These are phyloP conservation scores for Acacia melanoxylon DNA, from an alignment of 306 rosid species.

Conservation along the genomic window DNA sequence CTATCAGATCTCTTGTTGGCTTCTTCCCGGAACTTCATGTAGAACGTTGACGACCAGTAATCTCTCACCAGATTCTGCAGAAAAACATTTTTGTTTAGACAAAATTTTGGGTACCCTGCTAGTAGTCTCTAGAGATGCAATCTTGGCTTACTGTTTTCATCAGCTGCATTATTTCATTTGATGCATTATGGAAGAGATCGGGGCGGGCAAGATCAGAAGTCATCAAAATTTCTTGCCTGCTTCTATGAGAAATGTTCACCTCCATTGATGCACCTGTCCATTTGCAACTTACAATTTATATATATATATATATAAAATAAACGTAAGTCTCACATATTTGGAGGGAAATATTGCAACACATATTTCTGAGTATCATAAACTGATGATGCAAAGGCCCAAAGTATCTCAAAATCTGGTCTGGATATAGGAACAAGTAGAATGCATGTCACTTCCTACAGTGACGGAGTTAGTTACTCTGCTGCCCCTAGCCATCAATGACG, in stretches of 20 bases:
- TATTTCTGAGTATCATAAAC: background rate
- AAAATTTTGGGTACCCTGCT: background rate
- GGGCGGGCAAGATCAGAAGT: conserved; percentile 69
- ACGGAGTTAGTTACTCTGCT: background rate
- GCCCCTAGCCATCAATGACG: background rate
- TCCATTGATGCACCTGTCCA: conserved; percentile 79
- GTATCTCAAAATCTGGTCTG: background rate
- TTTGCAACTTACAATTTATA: background rate
- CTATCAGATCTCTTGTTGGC: conserved; percentile 53
- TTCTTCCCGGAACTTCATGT: conserved; percentile 79
- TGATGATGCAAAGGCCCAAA: background rate
- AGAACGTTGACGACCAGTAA: conserved; percentile 93
- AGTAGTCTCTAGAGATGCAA: background rate
- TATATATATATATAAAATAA: background rate
- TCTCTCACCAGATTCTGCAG: conserved; percentile 76
- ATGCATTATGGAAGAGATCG: conserved; percentile 68
- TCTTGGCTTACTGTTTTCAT: conserved; percentile 63
- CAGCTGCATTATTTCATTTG: conserved; percentile 72
- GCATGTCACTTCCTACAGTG: background rate
- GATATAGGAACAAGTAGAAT: background rate
- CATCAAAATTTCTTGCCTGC: conserved; percentile 78
- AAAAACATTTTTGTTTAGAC: conserved; percentile 21
- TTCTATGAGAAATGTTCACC: conserved; percentile 87
- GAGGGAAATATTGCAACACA: conserved; percentile 7
- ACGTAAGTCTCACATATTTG: background rate